Conservation (phyloP, 129 eudicot genomes). For the Arctium lappa region DNA sequence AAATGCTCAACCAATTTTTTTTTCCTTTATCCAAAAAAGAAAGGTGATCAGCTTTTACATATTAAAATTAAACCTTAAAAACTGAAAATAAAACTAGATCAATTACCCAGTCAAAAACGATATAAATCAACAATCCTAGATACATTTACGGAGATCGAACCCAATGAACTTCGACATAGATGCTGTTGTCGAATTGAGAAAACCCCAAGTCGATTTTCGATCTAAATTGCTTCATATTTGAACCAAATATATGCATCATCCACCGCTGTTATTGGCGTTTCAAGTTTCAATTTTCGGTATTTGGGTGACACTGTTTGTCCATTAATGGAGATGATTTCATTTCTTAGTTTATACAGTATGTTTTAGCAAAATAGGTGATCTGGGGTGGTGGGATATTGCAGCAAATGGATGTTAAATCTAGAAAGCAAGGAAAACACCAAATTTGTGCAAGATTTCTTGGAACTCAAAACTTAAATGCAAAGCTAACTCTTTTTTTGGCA, state of each 20-base stretch:
- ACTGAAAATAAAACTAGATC: background rate
- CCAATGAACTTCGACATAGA: too few species aligned
- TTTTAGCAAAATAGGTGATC: background rate
- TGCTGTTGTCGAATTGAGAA: too few species aligned
- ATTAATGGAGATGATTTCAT: background rate
- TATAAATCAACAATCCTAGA: background rate
- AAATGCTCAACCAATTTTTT: too few species aligned
- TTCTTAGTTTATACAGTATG: too few species aligned
- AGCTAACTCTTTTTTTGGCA: too few species aligned
- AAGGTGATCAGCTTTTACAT: too few species aligned
- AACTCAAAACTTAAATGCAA: background rate
- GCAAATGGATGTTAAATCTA: background rate
- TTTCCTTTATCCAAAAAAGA: background rate
- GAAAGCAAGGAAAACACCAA: background rate
- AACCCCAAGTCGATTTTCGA: too few species aligned
- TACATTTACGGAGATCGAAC: background rate
- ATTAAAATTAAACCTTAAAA: background rate
- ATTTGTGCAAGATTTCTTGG: background rate
- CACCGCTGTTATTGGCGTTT: background rate
- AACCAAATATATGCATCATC: background rate
- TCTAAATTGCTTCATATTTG: background rate
- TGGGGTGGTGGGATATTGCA: background rate
- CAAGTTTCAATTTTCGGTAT: background rate
- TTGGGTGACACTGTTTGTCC: background rate
- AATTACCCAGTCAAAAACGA: background rate